Base-by-base conservation (phyloP, 225 moss, liverwort and hornwort species). In the Marchantia polymorpha region DNA sequence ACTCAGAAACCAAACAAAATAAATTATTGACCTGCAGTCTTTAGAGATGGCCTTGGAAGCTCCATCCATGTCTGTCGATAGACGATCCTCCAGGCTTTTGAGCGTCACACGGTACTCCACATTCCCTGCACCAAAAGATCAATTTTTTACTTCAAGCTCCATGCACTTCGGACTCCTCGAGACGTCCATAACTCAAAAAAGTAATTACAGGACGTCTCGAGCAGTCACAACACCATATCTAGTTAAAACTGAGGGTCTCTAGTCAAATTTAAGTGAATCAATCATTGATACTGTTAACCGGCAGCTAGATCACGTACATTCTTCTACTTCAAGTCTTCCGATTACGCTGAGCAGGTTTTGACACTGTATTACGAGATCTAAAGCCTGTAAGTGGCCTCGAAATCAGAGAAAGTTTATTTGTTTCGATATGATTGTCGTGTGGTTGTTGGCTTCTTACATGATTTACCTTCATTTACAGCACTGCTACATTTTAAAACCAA, bases 21-120 rank as follows among this genome's bases (percentile, higher is more conserved):
- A 19, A 0, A 48, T 6, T 20, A 46, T 46, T 25, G 15, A 91
- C 81, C 91, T 90, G 73, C 89, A 88, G 16, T 78, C 72, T 75
- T 91, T 89, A 8, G 96, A 87, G 72, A 96, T 90, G 70, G 82
- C 80, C 58, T 85, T 77, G 75, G 90, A 84, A 73, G 91, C 91
- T 63, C 89, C 90, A 76, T 91, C 91, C 92, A 94, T 96, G 85
- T 96, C 88, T 49, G 92, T 94, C 30, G 89, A 86, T 29, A 96
- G 81, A 65, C 96, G 88, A 30, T 96, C 96, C 75, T 93, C 77
- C 88, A 96, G 83, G 69, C 89, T 87, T 23, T 93, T 81, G 67
- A 86, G 81, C 6, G 92, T 94, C 64, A 96, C 92, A 71, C 79
- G 83, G 80, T 92, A 96, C 81, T 89, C 76, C 77, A 90, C 86